Percentiles rank a stretch among this genome's conserved stretches.
Conservation (phyloP, 345 rosid genomes). For the Linum tenue region DNA sequence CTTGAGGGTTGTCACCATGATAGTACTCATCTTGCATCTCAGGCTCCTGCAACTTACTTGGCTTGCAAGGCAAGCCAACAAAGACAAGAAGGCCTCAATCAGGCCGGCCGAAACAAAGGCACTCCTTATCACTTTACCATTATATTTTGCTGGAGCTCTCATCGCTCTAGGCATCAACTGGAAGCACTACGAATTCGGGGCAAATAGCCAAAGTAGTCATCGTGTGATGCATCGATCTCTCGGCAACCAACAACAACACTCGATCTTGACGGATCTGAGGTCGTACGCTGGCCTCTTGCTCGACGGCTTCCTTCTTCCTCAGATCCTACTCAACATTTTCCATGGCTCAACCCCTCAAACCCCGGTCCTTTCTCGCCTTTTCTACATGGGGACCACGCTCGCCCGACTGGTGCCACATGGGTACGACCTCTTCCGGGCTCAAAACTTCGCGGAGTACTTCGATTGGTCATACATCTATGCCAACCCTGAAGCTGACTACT, state of each 20-base stretch:
- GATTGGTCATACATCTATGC: slow-evolving; percentile 34
- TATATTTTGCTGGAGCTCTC: slow-evolving; percentile 12
- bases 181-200: slow-evolving; percentile 1
- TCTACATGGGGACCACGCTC: slow-evolving; percentile 19
- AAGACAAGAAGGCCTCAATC: slow-evolving; percentile 9
- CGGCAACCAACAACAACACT: not conserved
- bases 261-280: slow-evolving; percentile 13
- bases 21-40: slow-evolving; percentile 16
- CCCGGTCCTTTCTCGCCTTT: slow-evolving; percentile 15
- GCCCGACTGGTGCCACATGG: slow-evolving; percentile 17
- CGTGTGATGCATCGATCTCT: not conserved
- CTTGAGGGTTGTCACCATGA: slow-evolving; percentile 17
- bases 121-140: slow-evolving; percentile 8
- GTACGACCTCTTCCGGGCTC: slow-evolving; percentile 19
- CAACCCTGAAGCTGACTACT: slow-evolving; percentile 26
- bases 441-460: slow-evolving; percentile 1
- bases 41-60: slow-evolving; percentile 20
- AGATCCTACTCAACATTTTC: slow-evolving; percentile 25
- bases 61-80: slow-evolving; percentile 9
- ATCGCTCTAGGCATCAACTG: slow-evolving; percentile 13
- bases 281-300: slow-evolving; percentile 20
- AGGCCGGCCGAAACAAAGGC: slow-evolving; percentile 23
- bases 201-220: not conserved
- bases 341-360: slow-evolving; percentile 2
- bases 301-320: slow-evolving; percentile 25